Conservation (phyloP, 1,139 yeast species). For the Entelexis sorbosivorans region DNA sequence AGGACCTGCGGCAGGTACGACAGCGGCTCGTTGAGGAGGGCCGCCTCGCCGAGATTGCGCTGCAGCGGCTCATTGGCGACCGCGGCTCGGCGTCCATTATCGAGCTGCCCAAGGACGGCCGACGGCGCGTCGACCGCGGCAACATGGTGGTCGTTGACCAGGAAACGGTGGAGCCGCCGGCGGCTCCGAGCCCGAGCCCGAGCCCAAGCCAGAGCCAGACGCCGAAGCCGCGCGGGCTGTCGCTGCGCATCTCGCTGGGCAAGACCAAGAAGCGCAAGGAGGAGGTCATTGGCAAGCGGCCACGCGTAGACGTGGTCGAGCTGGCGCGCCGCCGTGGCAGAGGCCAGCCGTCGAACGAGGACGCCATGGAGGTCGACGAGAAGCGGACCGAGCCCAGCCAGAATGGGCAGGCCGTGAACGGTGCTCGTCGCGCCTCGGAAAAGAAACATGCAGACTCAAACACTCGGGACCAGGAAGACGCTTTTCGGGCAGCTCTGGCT, state of each 20-base stretch:
- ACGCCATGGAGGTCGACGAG: not conserved
- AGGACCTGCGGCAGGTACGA: constrained; percentile 62
- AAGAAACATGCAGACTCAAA: not conserved
- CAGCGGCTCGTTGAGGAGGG: constrained; percentile 70
- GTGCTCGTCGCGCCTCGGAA: not conserved
- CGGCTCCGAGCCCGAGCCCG: not conserved
- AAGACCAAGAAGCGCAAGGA: constrained; percentile 19
- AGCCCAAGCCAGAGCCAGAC: not conserved
- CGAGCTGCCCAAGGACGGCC: constrained; percentile 15
- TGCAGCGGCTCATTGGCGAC: constrained; percentile 41
- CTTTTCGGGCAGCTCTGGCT: constrained; percentile 4
- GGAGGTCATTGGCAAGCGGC: constrained; percentile 21
- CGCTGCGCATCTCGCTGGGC: constrained; percentile 24
- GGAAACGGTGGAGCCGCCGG: not conserved
- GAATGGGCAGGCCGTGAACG: not conserved
- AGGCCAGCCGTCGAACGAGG: not conserved
- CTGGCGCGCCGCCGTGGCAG: constrained; percentile 17
- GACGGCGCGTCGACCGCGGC: not conserved
- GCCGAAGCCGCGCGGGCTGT: constrained; percentile 5
- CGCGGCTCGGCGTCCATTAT: constrained; percentile 25
- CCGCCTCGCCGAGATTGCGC: constrained; percentile 63
- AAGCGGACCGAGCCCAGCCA: not conserved
- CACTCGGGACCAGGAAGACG: not conserved
- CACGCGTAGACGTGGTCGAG: constrained; percentile 21
- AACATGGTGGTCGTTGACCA: constrained; percentile 6